These are phyloP conservation scores for Komagataea norvegica DNA, from an alignment of 1,139 yeast genomes.

Conservation along the genomic window DNA sequence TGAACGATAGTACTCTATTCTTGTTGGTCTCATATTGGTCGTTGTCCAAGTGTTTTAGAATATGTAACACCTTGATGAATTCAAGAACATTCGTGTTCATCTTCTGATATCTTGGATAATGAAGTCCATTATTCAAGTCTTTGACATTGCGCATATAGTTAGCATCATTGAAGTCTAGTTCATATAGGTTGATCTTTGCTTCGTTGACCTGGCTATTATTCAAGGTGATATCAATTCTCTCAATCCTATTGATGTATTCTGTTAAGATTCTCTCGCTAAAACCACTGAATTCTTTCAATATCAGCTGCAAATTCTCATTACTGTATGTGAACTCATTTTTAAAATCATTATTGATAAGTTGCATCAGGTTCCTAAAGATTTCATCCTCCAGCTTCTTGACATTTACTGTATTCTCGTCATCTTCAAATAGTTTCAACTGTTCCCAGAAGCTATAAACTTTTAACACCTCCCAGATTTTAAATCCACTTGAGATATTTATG, in stretches of 20 bases:
- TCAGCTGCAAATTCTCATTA: constrained; percentile 5
- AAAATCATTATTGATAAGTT: constrained; percentile 6
- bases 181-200: constrained; percentile 6
- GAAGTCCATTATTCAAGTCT: constrained; percentile 6
- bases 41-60: constrained; percentile 2
- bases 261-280: constrained; percentile 3
- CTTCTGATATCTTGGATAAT: constrained; percentile 1
- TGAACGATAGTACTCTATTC: neutral
- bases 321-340: constrained; percentile 2
- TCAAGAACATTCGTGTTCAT: constrained; percentile 1
- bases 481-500: constrained; percentile 4
- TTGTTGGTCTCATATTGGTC: constrained; percentile 1
- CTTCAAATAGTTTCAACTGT: constrained; percentile 3
- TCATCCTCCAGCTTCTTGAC: constrained; percentile 3
- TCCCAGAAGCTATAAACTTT: constrained; percentile 6
- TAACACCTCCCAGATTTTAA: constrained; percentile 8
- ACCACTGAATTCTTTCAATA: constrained; percentile 2
- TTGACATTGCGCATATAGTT: constrained; percentile 4
- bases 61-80: constrained; percentile 2
- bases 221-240: neutral
- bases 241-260: neutral
- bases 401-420: neutral
- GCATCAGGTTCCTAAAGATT: constrained; percentile 6
- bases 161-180: constrained; percentile 5
- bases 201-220: neutral